Base-by-base conservation (phyloP, 495 filamentous ascomycete species). In the Bryoglossum gracile region DNA sequence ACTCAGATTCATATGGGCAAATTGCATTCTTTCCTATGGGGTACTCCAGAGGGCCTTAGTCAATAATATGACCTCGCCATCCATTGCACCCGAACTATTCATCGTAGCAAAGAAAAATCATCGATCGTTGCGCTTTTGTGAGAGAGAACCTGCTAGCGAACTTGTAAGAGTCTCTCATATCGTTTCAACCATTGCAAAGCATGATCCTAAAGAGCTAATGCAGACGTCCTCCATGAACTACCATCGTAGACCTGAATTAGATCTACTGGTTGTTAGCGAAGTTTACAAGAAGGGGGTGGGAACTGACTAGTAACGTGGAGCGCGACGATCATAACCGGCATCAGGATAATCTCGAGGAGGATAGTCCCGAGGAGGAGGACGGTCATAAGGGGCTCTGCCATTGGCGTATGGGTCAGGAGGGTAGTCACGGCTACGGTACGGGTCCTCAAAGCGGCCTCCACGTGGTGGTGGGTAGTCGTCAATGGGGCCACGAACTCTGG, bases 401-500 rank as follows among this genome's bases (percentile, higher is more conserved):
- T 81, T 83, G 60, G 72, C 66, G 53, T 84, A 85, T 9, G 82
- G 80, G 43, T 84, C 80, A 23, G 74, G 72, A 43, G 60, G 59
- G 49, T 80, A 80, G 45, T 78, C 77, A 51, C 79, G 73, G n/a
- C n/a, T n/a, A 40, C 75, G 72, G 58, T 81, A 81, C 9, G 76
- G 76, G 38, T 81, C 78, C n/a, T 80, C 77, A 49, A 78, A 78
- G n/a, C 77, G 71, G n/a, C n/a, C n/a, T 23, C 58, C 55, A 34
- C 70, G 73, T 5, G 72, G 65, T 19, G 87, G 80, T 36, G 84
- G 83, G 55, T 86, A 87, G 54, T 94, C 89, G 47, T 94, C 88
- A 24, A 84, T 68, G 10, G 57, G 57, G 39, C 78, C 74, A 51
- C 83, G 71, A 43, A 61, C 70, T 52, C 81, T 76, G 21, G 79